phyloP scores from a whole-genome alignment of 345 rosid species.

The Camelina laxa region DNA sequence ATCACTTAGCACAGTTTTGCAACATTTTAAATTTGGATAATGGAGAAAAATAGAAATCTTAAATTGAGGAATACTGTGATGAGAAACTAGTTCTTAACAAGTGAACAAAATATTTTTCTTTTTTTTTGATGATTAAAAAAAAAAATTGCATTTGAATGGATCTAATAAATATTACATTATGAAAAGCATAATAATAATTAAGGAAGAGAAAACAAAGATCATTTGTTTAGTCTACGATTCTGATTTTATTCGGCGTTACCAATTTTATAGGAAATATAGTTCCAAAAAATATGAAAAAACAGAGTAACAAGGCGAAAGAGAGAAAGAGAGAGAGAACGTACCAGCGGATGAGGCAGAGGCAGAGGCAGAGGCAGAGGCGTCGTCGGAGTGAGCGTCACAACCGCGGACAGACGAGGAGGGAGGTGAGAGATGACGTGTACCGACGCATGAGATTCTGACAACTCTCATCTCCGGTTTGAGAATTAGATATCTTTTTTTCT shows the following conservation, averaged over 20 bases:
- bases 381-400: conserved; percentile 57
- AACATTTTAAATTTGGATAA: not conserved
- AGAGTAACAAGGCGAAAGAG: not conserved
- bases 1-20: not conserved
- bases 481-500: not conserved
- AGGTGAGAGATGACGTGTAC: conserved; percentile 59
- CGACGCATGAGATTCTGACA: conserved; percentile 58
- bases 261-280: not conserved
- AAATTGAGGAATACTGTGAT: not conserved
- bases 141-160: not conserved
- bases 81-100: not conserved
- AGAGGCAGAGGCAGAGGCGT: conserved; percentile 55
- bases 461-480: conserved; percentile 40
- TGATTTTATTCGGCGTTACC: not conserved
- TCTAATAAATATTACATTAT: conserved; percentile 6
- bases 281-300: not conserved
- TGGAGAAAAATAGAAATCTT: not conserved
- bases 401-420: conserved; percentile 52
- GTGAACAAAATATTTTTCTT: not conserved
- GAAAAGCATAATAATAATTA: not conserved
- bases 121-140: too few relatives aligned
- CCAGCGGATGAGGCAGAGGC: conserved; percentile 63
- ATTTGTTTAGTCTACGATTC: not conserved
- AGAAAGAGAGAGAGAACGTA: conserved; percentile 32
- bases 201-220: conserved; percentile 4